phyloP scores from a whole-genome alignment of 1,284 basidiomycete species.

The Phylloboletellus chloephorus region DNA sequence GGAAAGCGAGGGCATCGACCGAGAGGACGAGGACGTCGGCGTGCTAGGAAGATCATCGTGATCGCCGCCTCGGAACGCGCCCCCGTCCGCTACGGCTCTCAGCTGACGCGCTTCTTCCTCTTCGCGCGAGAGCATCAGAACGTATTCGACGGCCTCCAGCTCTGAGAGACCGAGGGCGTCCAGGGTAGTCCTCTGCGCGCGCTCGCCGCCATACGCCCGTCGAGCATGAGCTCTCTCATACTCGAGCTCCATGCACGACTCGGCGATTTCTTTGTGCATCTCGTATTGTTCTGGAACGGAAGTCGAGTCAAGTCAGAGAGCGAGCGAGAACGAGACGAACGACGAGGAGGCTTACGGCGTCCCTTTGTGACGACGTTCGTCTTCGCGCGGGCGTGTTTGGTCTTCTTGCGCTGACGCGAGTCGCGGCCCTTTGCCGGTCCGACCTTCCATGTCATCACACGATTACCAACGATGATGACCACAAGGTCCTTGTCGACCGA shows the following conservation, averaged over 20 bases:
- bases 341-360: constrained; percentile 21
- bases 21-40: constrained; percentile 16
- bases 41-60: constrained; percentile 42
- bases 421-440: constrained; percentile 36
- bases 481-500: constrained; percentile 59
- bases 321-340: constrained; percentile 3
- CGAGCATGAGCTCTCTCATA: constrained; percentile 40
- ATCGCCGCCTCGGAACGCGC: constrained; percentile 54
- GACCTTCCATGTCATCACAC: constrained; percentile 67
- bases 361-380: constrained; percentile 22
- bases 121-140: constrained; percentile 81
- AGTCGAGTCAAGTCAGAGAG: constrained; percentile 7
- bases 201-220: constrained; percentile 42
- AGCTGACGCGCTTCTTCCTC: constrained; percentile 45
- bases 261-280: constrained; percentile 58
- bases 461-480: constrained; percentile 57
- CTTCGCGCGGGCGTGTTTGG: constrained; percentile 20
- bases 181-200: constrained; percentile 53
- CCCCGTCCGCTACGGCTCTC: constrained; percentile 37
- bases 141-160: constrained; percentile 74
- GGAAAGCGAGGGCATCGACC: constrained; percentile 7
- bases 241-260: constrained; percentile 51
- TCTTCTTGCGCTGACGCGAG: constrained; percentile 14
- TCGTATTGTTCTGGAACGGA: constrained; percentile 52
- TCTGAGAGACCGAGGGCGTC: constrained; percentile 71